Conservation (phyloP, 140 eudicot species). For the Anethum foeniculum region DNA sequence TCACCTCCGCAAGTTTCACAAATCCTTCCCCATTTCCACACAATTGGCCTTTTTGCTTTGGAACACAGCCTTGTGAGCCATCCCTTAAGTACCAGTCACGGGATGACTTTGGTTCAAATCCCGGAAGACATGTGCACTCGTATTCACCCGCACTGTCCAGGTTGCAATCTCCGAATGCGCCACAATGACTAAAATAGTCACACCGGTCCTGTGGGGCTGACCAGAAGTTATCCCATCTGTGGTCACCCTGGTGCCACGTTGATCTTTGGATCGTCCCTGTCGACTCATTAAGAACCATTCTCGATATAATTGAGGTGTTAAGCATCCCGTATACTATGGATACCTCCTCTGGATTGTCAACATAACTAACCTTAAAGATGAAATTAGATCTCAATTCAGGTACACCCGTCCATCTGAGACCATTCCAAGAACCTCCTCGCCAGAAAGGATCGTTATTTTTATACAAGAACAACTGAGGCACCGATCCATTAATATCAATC, state of each 20-base stretch:
- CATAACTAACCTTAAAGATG: constrained; percentile 21
- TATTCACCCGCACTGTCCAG: constrained; percentile 22
- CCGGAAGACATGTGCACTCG: constrained; percentile 45
- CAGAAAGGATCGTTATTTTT: constrained; percentile 22
- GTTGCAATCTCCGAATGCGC: constrained; percentile 34
- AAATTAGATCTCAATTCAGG: constrained; percentile 33
- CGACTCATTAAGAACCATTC: constrained; percentile 25
- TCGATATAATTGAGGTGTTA: constrained; percentile 27
- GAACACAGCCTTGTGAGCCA: constrained; percentile 39
- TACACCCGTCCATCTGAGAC: constrained; percentile 44
- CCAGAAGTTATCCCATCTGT: constrained; percentile 34
- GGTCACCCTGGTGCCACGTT: constrained; percentile 33
- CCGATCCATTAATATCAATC: constrained; percentile 27
- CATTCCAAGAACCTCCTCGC: constrained; percentile 56
- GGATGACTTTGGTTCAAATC: constrained; percentile 40
- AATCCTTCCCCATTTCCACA: constrained; percentile 39
- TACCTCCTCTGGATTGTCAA: constrained; percentile 32
- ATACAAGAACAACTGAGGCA: constrained; percentile 38
- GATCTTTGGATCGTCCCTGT: constrained; percentile 28
- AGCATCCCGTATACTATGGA: constrained; percentile 11
- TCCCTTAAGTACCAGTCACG: constrained; percentile 44
- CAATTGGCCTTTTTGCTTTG: constrained; percentile 10
- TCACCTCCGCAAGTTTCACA: constrained; percentile 24
- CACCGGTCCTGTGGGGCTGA: constrained; percentile 39
- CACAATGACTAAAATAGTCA: constrained; percentile 35